A percentile compares a stretch with the other conserved stretches of the same genome.
These are phyloP conservation scores for Begonia masoniana DNA, from an alignment of 306 rosid genomes.

Conservation along the genomic window DNA sequence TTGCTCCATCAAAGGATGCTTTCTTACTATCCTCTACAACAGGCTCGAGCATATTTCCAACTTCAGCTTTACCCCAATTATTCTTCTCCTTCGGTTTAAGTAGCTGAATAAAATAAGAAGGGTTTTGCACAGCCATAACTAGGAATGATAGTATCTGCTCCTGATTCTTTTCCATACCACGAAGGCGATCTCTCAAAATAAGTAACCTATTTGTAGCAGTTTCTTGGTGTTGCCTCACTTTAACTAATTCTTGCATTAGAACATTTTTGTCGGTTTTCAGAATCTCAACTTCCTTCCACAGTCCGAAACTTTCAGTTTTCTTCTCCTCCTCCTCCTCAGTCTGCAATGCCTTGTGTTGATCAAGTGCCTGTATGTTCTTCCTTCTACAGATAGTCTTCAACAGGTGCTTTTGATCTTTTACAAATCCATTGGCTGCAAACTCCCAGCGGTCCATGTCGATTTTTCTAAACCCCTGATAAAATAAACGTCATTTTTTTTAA, in stretches of 20 bases:
- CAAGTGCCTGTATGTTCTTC: constrained; percentile 42
- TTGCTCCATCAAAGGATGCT: constrained; percentile 39
- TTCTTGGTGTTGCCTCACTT: constrained; percentile 77
- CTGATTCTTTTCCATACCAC: constrained; percentile 88
- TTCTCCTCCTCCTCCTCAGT: constrained; percentile 26
- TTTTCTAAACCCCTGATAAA: constrained; percentile 86
- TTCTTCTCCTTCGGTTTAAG: constrained; percentile 74
- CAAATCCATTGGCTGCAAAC: constrained; percentile 66
- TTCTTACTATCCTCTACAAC: constrained; percentile 19
- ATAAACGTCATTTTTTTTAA: constrained; percentile 1
- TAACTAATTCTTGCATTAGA: constrained; percentile 66
- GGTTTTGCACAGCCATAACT: constrained; percentile 92
- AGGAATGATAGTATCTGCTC: constrained; percentile 92
- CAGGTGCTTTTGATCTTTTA: constrained; percentile 62
- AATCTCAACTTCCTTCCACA: constrained; percentile 77
- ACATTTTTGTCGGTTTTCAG: constrained; percentile 58
- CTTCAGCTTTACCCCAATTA: constrained; percentile 57
- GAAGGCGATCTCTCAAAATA: constrained; percentile 47
- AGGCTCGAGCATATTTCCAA: constrained; percentile 35
- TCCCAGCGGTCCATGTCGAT: constrained; percentile 76
- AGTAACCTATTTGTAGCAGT: constrained; percentile 48
- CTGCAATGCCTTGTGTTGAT: constrained; percentile 32
- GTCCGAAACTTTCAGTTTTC: constrained; percentile 17
- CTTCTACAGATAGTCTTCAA: constrained; percentile 63
- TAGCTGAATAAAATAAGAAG: constrained; percentile 62